A percentile compares a stretch with the other conserved stretches of the same genome.
Conservation (phyloP, 805 yeast genomes). For the Candida argentea region DNA sequence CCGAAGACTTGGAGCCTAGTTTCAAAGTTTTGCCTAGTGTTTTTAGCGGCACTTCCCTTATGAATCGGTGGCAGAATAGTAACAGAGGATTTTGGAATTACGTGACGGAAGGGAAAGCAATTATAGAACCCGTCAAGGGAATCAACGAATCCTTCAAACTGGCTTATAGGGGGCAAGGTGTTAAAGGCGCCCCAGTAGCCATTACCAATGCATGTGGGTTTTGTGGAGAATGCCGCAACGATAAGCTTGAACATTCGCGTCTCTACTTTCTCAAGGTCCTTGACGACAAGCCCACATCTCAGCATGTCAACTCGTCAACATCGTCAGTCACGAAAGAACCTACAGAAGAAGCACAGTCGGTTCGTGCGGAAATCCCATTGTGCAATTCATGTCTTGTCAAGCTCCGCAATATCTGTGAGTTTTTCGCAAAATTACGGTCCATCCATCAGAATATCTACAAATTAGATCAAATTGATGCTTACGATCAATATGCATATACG, state of each 20-base stretch:
- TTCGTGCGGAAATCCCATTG: slow-evolving; percentile 46
- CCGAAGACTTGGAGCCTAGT: slow-evolving; percentile 63
- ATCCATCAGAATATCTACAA: slow-evolving; percentile 49
- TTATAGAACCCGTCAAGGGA: slow-evolving; percentile 80
- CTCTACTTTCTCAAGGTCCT: slow-evolving; percentile 54
- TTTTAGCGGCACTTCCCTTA: slow-evolving; percentile 44
- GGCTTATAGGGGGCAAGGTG: slow-evolving; percentile 15
- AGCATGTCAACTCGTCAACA: slow-evolving; percentile 4
- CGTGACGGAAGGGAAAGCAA: slow-evolving; percentile 70
- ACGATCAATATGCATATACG: slow-evolving; percentile 16
- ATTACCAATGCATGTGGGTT: slow-evolving; percentile 66
- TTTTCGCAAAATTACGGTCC: slow-evolving; percentile 65
- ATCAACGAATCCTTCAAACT: slow-evolving; percentile 64
- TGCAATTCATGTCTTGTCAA: slow-evolving; percentile 77
- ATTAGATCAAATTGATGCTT: slow-evolving; percentile 25
- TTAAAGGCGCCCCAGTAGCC: slow-evolving; percentile 49
- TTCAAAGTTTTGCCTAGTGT: slow-evolving; percentile 22
- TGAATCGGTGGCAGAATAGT: slow-evolving; percentile 33
- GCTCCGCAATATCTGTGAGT: slow-evolving; percentile 73
- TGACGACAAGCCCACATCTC: slow-evolving; percentile 11
- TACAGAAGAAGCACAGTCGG: slow-evolving; percentile 13
- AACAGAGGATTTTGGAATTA: slow-evolving; percentile 49
- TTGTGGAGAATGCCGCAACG: slow-evolving; percentile 73
- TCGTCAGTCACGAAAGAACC: slow-evolving; percentile 4
- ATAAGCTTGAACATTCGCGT: slow-evolving; percentile 67